phyloP scores from a whole-genome alignment of 441 rosid species.

The Euphorbia schlechtendalii region DNA sequence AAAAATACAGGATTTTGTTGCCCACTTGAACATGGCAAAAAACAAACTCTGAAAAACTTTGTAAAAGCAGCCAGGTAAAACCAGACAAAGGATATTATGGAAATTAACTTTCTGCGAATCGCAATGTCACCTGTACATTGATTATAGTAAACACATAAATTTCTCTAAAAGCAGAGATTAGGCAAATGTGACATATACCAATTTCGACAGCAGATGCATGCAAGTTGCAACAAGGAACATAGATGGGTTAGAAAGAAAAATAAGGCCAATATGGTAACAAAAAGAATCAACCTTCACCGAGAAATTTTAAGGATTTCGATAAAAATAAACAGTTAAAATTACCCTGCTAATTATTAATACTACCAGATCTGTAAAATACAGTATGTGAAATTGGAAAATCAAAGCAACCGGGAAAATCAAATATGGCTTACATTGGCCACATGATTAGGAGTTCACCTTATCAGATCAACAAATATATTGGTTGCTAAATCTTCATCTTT shows the following conservation, averaged over 20 bases:
- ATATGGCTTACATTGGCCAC: slow-evolving; percentile 29
- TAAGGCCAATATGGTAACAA: not conserved
- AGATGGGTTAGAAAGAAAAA: not conserved
- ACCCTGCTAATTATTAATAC: not conserved
- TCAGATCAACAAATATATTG: slow-evolving; percentile 14
- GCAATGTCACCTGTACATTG: not conserved
- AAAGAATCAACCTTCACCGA: not conserved
- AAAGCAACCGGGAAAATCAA: slow-evolving; percentile 13
- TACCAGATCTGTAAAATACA: not conserved
- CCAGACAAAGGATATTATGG: not conserved
- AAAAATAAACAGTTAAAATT: not conserved
- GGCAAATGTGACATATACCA: not conserved
- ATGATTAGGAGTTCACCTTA: slow-evolving; percentile 20
- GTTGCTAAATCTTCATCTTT: slow-evolving; percentile 24
- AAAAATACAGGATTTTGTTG: not conserved
- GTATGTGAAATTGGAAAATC: slow-evolving; percentile 15
- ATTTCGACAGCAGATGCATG: not conserved
- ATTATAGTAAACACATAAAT: not conserved
- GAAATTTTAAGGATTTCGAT: not conserved
- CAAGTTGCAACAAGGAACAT: not conserved
- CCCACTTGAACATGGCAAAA: slow-evolving; percentile 3
- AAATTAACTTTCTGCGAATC: not conserved
- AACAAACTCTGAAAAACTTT: not conserved
- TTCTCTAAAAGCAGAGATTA: no score
- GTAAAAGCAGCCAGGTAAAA: not conserved